A percentile compares a stretch with the other conserved stretches of the same genome.
Evolutionary conservation across 2,329 filamentous ascomycete species (phyloP).

Genomic region (Beauveria medogensis): DNA sequence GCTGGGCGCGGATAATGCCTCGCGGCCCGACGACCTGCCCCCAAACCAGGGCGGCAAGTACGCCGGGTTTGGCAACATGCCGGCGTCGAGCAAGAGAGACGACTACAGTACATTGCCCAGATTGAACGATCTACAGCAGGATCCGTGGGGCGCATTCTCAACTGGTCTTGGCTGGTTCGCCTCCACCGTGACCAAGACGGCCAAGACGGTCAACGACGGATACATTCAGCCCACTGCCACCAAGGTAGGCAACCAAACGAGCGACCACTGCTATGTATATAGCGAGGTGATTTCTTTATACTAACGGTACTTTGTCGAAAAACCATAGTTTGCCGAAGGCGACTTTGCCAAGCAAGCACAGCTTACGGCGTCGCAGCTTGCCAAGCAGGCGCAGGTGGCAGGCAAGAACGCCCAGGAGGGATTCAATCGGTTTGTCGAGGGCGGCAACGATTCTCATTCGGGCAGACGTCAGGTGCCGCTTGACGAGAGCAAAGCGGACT

Average conservation of each 20-base stretch:
- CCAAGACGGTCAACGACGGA: constrained; percentile 81
- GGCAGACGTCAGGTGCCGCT: constrained; percentile 31
- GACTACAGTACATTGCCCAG: constrained; percentile 48
- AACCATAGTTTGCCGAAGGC: constrained; percentile 62
- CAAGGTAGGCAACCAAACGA: constrained; percentile 46
- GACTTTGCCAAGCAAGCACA: constrained; percentile 65
- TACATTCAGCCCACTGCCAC: constrained; percentile 91
- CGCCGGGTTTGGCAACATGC: constrained; percentile 76
- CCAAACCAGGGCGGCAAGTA: constrained; percentile 93
- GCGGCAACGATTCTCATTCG: constrained; percentile 45
- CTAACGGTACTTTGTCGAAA: neutral
- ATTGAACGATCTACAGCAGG: constrained; percentile 83
- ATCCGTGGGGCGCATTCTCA: constrained; percentile 78
- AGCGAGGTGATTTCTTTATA: neutral
- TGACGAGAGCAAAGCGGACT: constrained; percentile 65
- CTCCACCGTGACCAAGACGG: constrained; percentile 78
- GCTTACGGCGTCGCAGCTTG: constrained; percentile 57
- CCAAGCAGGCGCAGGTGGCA: constrained; percentile 57
- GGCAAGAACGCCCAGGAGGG: constrained; percentile 69
- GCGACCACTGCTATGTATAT: too few species aligned
- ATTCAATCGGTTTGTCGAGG: constrained; percentile 84
- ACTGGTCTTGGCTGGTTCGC: constrained; percentile 96
- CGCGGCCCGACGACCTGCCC: constrained; percentile 62
- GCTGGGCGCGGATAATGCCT: constrained; percentile 76
- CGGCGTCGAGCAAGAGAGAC: constrained; percentile 41